Base-by-base conservation (phyloP, 192 early-diverging fungal genomes). In the Backusella luteola region DNA sequence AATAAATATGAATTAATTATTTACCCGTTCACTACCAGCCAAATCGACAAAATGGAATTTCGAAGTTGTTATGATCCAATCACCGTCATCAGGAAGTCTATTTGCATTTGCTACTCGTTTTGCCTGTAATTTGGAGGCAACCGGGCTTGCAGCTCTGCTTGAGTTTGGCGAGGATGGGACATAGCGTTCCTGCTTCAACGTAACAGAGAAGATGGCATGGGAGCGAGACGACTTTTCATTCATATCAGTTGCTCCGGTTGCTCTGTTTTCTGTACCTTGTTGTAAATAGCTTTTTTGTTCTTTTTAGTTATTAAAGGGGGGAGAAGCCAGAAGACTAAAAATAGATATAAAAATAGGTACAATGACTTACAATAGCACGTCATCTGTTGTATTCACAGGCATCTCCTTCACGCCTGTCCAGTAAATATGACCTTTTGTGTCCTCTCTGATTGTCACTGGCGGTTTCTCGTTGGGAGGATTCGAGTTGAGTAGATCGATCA, bases 31-130 rank as follows among this genome's bases (percentile, higher is more conserved):
- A 63, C 94, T 96, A 35, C 98, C 98, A 23, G 98, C 98, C 83
- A 99, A 84, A 86, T 99, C 98, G 15, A 99, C 98, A 88, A 99
- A 99, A 80, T 98, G 95, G 72, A 99, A 96, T 84, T 99, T 99
- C 36, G 94, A 96, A 6, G 86, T 87, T 15, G 94, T 80, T 4
- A 86, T 84, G 17, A 93, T 77, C 79, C 86, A 86, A 67, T 90
- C 90, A 9, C 85, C 90, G 32, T 87, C 84, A 15, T 83, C 82
- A 35, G 79, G 78, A 44, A 8, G 70, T 59, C 1, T 41, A 74
- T 77, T 77, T 34, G 23, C 14, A 66, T 39, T 63, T 66, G 73
- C 76, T 8, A 49, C 21, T 14, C 59, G 78, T 46, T 77, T 82
- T 72, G 53, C 23, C 23, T 39, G 41, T 36, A 74, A 44, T 42